Percentiles rank a stretch among this genome's conserved stretches.
Evolutionary conservation across 345 rosid genomes (phyloP).

Genomic region (Sisymbrium altissimum): DNA sequence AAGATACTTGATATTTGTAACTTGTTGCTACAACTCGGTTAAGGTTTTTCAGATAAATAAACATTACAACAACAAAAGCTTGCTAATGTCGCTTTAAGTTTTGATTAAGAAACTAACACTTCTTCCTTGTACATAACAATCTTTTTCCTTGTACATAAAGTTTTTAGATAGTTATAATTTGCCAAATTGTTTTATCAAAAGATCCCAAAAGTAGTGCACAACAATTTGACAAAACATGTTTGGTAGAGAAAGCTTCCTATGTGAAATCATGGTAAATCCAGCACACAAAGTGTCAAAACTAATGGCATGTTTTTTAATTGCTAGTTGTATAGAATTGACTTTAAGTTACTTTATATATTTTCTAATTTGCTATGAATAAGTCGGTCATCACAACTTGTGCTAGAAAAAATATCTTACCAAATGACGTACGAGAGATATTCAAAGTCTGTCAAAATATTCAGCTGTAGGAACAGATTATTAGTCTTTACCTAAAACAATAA

Average conservation of each 20-base stretch:
- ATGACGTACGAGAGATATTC: background rate
- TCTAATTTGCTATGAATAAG: background rate
- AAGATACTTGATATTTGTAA: background rate
- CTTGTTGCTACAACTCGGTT: background rate
- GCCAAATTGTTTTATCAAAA: no score
- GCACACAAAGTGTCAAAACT: background rate
- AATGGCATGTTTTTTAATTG: background rate
- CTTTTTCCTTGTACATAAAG: no score
- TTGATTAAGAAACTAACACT: no score
- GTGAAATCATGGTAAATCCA: background rate
- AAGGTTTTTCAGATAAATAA: background rate
- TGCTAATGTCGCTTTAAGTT: no score
- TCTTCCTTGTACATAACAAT: no score
- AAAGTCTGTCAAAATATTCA: background rate
- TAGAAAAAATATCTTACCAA: background rate
- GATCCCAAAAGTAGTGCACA: background rate
- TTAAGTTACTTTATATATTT: background rate
- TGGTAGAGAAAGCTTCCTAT: background rate
- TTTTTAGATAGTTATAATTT: no score
- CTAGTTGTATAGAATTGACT: conserved; percentile 10
- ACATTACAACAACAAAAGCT: background rate
- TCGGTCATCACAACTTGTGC: background rate
- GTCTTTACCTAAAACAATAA: background rate
- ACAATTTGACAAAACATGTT: background rate
- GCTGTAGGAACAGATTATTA: background rate